A percentile compares a stretch with the other conserved stretches of the same genome.
These are phyloP conservation scores for Immersiella caudata DNA, from an alignment of 495 filamentous ascomycete genomes.

Conservation along the genomic window DNA sequence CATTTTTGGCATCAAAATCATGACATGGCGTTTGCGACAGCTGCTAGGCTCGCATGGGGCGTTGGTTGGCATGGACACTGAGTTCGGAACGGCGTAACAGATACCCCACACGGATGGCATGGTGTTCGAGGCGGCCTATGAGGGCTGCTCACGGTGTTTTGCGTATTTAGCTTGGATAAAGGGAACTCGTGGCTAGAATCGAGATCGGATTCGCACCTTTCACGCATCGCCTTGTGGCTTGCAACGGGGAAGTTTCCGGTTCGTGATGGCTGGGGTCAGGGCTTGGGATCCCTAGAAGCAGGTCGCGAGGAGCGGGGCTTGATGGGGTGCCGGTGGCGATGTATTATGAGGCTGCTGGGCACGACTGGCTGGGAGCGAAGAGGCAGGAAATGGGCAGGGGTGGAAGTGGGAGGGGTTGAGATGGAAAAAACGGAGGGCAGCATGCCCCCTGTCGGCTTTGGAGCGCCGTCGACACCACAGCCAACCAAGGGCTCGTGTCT, in stretches of 20 bases:
- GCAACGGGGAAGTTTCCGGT: neutral
- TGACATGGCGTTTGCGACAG: slow-evolving; percentile 5
- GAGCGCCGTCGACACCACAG: neutral
- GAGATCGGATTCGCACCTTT: neutral
- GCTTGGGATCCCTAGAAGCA: neutral
- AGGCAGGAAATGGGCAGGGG: neutral
- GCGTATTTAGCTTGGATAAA: neutral
- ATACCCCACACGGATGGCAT: neutral
- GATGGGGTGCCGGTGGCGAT: neutral
- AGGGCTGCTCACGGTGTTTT: neutral
- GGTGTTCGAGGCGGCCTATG: neutral
- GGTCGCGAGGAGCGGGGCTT: neutral
- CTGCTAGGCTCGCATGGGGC: slow-evolving; percentile 14
- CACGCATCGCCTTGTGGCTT: neutral
- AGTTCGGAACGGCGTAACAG: slow-evolving; percentile 2
- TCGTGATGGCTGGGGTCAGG: neutral
- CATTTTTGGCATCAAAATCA: neutral
- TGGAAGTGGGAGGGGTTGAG: neutral
- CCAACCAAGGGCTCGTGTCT: neutral
- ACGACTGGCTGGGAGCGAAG: neutral
- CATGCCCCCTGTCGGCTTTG: neutral
- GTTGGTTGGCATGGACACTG: slow-evolving; percentile 2
- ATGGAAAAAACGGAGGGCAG: neutral
- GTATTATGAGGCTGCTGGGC: neutral
- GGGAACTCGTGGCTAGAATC: neutral